Base-by-base conservation (phyloP, 805 yeast genomes). In the Kazachstania taianensis region DNA sequence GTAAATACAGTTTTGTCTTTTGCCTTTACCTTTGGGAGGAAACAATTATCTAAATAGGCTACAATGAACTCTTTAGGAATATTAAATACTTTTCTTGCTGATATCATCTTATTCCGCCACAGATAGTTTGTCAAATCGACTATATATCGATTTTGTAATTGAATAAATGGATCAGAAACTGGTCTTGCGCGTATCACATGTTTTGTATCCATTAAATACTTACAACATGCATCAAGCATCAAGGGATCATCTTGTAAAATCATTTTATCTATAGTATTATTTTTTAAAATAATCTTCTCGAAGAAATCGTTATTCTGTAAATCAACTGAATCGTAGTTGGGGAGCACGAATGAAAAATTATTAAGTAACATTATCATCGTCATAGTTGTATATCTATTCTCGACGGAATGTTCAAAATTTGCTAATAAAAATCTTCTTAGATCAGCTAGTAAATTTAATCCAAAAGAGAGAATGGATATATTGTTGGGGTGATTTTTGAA, bases 41-140 rank as follows among this genome's bases (percentile, higher is more conserved):
- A 41, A 1, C 41, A 5, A 32, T 44, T 47, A 7, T 46, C 42
- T 17, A 43, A 23, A 1, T 45, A 24, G 5, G 20, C 27, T 24
- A 41, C 42, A 5, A 55, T 26, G 32, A 50, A 56, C 8, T 41
- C 46, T 5, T 43, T 32, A 12, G 60, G 58, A 22, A 56, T 32
- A 16, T 34, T 39, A 19, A 55, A 43, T 8, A 53, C 28, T 10
- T 28, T 41, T 26, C 39, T 48, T 4, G 48, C 39, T 8, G 32
- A 35, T 5, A 33, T 22, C 2, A 50, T 39, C 36, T 47, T 53
- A 25, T 52, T 56, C 36, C 55, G 50, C 57, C 60, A 56, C 15
- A 56, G 35, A 28, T 49, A 52, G 30, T 53, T 56, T 14, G 58
- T 49, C 12, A 49, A 30, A 39, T 53, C 57, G 35, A 52, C 25